Base-by-base conservation (phyloP, 2,329 filamentous ascomycete species). In the Dactylellina drechsleri region DNA sequence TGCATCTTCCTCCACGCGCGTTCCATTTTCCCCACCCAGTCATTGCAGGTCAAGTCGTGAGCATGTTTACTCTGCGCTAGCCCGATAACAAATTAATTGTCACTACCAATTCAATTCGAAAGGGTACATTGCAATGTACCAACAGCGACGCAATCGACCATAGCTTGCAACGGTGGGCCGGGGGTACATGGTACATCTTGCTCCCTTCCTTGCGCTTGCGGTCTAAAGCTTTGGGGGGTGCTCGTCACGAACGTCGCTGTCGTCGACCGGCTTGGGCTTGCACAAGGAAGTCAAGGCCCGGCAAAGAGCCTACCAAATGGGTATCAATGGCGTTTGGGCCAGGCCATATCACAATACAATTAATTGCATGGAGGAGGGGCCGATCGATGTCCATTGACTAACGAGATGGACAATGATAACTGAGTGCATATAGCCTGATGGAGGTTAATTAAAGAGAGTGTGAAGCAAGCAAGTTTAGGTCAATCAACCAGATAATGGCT, bases 341-440 rank as follows among this genome's bases (percentile, higher is more conserved):
- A 36, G 58, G 23, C 13, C 31, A 8, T 47, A 61, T 16, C n/a
- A n/a, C n/a, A n/a, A n/a, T n/a, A n/a, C n/a, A n/a, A n/a, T n/a
- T n/a, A n/a, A n/a, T n/a, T 47, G 23, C 23, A 23, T 23, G 43
- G 16, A 18, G 16, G 43, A 47, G 43, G 43, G 16, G 43, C 6
- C 40, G 59, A 62, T 62, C 59, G 40, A 62, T 62, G 47, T 47
- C 59, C 36, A 45, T 53, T 62, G 12, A 23, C 47, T 5, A 36
- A 10, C 47, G 16, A 28, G 45, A 62, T 53, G 45, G 59, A 31
- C 28, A 15, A n/a, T 23, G 36, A 5, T 45, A n/a, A 41, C 28
- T 41, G 31, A 43, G 43, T 60, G 57, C 57, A 62, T 62, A 62
- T 62, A 62, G 59, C 45, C 59, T 62, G 59, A 53, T 62, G 58